Conservation (phyloP, 768 basidiomycete species). For the Cyathus striatus region DNA sequence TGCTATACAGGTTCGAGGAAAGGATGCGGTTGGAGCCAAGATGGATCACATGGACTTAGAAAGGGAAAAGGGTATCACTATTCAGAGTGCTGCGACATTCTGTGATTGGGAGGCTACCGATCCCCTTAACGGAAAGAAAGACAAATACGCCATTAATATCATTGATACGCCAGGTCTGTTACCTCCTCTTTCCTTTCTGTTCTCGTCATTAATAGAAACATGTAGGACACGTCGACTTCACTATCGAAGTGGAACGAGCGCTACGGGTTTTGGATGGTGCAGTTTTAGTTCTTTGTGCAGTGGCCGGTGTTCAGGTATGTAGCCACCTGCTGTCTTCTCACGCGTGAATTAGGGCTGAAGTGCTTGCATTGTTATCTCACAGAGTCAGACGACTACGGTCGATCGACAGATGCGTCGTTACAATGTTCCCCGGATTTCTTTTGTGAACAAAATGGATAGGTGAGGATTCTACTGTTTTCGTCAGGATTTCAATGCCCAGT, state of each 20-base stretch:
- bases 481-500: no score
- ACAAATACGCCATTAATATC: conserved; percentile 93
- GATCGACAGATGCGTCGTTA: conserved; percentile 99
- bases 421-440: conserved; percentile 91
- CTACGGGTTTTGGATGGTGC: conserved; percentile 96
- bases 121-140: conserved; percentile 52
- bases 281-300: conserved; percentile 92
- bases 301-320: conserved; percentile 86
- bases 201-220: conserved; percentile 1
- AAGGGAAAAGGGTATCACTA: conserved; percentile 98
- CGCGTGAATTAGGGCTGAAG: not conserved
- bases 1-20: conserved; percentile 75
- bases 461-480: conserved; percentile 18
- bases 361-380: conserved; percentile 5
- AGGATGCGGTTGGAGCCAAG: conserved; percentile 95
- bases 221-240: conserved; percentile 96
- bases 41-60: conserved; percentile 99
- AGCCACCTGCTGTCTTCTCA: no score
- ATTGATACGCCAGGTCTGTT: conserved; percentile 90
- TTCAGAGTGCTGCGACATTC: conserved; percentile 97
- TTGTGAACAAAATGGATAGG: conserved; percentile 99
- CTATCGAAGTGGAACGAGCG: conserved; percentile 97
- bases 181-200: not conserved
- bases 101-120: conserved; percentile 88
- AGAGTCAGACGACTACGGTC: conserved; percentile 98